Percentiles rank a stretch among this genome's conserved stretches.
These are phyloP conservation scores for Raffaelea deltoideospora DNA, from an alignment of 2,329 filamentous ascomycete species.

Conservation along the genomic window DNA sequence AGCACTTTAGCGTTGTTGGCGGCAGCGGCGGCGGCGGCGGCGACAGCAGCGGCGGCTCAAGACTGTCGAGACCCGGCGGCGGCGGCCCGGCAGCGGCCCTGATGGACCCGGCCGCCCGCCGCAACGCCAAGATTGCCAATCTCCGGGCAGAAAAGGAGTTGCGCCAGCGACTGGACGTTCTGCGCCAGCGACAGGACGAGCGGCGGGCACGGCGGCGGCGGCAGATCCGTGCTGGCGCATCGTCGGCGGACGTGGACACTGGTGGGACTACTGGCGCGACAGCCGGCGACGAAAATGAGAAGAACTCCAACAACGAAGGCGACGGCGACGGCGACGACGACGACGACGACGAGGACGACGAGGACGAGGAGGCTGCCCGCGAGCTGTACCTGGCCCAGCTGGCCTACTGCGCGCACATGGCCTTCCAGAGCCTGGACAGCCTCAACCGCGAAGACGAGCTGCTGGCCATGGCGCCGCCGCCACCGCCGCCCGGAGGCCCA, in stretches of 20 bases:
- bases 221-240: no score
- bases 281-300: no score
- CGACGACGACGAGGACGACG: constrained; percentile 35
- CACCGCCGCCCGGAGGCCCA: constrained; percentile 18
- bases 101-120: constrained; percentile 45
- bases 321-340: constrained; percentile 3
- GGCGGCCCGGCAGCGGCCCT: constrained; percentile 5
- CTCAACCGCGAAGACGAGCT: constrained; percentile 75
- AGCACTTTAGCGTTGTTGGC: constrained; percentile 57
- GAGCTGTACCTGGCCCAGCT: constrained; percentile 66
- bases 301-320: no score
- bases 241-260: no score
- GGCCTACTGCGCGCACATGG: constrained; percentile 56
- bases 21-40: constrained; percentile 14
- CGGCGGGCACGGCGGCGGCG: constrained; percentile 3
- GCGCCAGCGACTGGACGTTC: constrained; percentile 59
- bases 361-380: constrained; percentile 74
- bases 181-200: constrained; percentile 23
- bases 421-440: constrained; percentile 78
- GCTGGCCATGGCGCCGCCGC: constrained; percentile 55
- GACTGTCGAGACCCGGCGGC: background rate
- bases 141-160: constrained; percentile 78
- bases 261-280: no score
- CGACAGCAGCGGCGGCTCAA: no score
- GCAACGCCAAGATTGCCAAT: constrained; percentile 72